Percentiles rank a stretch among this genome's conserved stretches.
Conservation (phyloP, 192 early-diverging fungal species). For the Linnemannia schmuckeri region DNA sequence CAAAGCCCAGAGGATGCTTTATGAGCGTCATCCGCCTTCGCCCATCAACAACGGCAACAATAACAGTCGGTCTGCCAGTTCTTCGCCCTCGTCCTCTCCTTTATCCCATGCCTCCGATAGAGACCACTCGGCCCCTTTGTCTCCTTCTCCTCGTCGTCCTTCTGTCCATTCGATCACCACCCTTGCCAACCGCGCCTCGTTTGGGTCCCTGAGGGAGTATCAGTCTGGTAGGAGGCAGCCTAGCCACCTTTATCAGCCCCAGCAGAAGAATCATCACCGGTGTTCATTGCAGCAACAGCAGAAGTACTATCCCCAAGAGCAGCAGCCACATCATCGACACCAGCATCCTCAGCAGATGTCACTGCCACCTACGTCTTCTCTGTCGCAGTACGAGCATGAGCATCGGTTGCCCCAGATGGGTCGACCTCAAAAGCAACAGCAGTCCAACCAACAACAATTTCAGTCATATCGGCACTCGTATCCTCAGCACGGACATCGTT, state of each 20-base stretch:
- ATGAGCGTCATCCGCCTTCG: constrained; percentile 42
- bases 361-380: neutral
- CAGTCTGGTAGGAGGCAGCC: neutral
- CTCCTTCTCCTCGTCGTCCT: neutral
- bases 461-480: neutral
- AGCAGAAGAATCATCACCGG: neutral
- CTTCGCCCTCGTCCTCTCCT: neutral
- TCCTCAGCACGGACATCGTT: neutral
- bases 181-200: neutral
- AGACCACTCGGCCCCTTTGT: neutral
- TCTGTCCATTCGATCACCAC: neutral
- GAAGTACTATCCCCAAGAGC: neutral
- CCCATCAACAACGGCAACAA: constrained; percentile 7
- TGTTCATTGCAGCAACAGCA: neutral
- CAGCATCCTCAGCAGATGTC: neutral
- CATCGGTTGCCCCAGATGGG: neutral
- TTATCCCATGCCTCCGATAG: neutral
- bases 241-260: neutral
- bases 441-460: neutral
- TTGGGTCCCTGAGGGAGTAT: neutral
- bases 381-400: neutral
- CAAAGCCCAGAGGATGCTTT: constrained; percentile 27
- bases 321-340: neutral
- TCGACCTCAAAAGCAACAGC: neutral
- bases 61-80: neutral